Evolutionary conservation across 352 stramenopile genomes (phyloP), one percentile per base, ranked within the genome.

Genomic region (Phytophthora kernoviae): DNA sequence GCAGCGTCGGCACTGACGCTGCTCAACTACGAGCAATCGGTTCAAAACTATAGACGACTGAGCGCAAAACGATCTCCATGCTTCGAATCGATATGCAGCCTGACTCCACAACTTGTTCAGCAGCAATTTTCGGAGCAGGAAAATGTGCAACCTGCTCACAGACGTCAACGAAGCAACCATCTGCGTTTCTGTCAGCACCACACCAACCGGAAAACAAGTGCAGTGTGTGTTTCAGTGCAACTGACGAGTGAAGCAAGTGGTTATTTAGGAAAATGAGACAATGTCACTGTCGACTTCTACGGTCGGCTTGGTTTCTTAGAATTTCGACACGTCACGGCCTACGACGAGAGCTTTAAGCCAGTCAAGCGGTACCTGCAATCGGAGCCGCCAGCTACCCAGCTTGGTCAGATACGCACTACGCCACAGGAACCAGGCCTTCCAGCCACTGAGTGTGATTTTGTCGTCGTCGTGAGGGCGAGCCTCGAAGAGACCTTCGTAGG

Each of bases 261-360:
- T 39, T 39, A 39, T 15, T 39, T 14, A 2, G 10, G 14, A n/a
- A n/a, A 39, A 39, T 39, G 33, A 39, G 14, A 39, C 11, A 8
- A 6, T 30, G 24, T 30, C 24, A 3, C 6, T 30, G 24, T 6
- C 24, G 3, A 6, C 24, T 30, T 34, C 6, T 39, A 12, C 10
- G 2, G 9, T 43, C n/a, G 15, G 6, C 37, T 21, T 4, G 37
- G 21, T 8, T 8, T 11, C 12, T 62, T 68, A 94, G 56, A 99
- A 98, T 42, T 88, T 79, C 21, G 79, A 96, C 53, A 98, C 96
- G 61, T 99, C 96, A 63, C 97, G 77, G 11, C 97, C 97, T 52
- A 99, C 98, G 2, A 98, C 58, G n/a, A 97, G 81, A 6, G 87
- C 81, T 71, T 98, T 98, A 58, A 98, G 91, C 96, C 96, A 99